Evolutionary conservation across 306 rosid genomes (phyloP).

Genomic region (Dryas alaskensis): DNA sequence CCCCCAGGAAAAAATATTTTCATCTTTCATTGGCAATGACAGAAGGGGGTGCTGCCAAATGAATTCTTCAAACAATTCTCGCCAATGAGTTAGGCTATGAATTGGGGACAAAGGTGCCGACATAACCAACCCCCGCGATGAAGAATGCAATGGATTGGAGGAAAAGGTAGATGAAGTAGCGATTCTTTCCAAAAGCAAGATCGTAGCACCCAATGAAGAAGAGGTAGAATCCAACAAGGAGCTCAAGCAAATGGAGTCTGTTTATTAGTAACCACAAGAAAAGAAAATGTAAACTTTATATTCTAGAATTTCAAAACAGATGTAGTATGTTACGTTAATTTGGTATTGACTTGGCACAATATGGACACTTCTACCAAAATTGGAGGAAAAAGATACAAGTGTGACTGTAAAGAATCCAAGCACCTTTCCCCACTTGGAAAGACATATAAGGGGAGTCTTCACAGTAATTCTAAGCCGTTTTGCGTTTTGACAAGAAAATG

Average conservation of each 20-base stretch:
- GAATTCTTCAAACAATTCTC: conserved; percentile 7
- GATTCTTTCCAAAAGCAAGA: conserved; percentile 64
- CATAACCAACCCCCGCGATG: conserved; percentile 76
- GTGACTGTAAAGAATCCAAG: no score
- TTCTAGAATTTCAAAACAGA: not conserved
- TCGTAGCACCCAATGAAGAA: conserved; percentile 81
- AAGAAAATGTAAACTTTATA: conserved; percentile 7
- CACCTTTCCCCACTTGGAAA: no score
- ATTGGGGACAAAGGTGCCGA: conserved; percentile 71
- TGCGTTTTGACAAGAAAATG: not conserved
- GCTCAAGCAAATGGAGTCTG: conserved; percentile 79
- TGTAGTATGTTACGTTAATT: not conserved
- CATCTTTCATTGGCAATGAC: conserved; percentile 22
- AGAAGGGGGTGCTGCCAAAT: conserved; percentile 14
- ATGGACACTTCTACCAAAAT: no score
- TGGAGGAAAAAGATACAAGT: no score
- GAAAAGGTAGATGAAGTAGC: conserved; percentile 76
- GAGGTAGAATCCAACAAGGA: conserved; percentile 69
- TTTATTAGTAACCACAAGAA: conserved; percentile 26
- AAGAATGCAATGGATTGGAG: conserved; percentile 85
- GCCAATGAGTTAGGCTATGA: conserved; percentile 32
- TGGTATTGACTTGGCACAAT: not conserved
- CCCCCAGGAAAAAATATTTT: not conserved
- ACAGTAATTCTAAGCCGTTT: no score
- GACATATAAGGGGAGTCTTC: no score